A percentile compares a stretch with the other conserved stretches of the same genome.
Evolutionary conservation across 805 yeast species (phyloP).

Genomic region (Lachancea quebecensis): DNA sequence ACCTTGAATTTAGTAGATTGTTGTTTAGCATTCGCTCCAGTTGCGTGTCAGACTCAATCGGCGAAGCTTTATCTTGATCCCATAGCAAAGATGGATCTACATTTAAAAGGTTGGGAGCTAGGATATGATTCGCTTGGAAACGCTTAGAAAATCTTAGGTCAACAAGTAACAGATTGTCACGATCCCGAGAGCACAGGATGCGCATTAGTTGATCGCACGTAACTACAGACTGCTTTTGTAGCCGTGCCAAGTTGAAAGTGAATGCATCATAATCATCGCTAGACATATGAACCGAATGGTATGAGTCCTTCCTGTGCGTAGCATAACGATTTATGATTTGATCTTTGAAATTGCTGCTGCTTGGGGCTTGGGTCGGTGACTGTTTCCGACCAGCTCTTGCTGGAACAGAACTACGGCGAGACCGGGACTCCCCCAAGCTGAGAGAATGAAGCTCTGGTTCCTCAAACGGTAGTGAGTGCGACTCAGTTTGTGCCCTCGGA

Average conservation of each 20-base stretch:
- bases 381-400: not conserved
- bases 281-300: constrained; percentile 35
- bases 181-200: constrained; percentile 40
- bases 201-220: constrained; percentile 38
- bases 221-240: constrained; percentile 47
- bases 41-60: constrained; percentile 30
- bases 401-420: constrained; percentile 2
- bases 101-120: constrained; percentile 34
- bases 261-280: constrained; percentile 18
- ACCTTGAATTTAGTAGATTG: constrained; percentile 26
- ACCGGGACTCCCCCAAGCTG: not conserved
- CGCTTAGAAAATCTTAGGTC: constrained; percentile 35
- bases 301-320: constrained; percentile 35
- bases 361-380: not conserved
- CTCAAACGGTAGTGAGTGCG: constrained; percentile 6
- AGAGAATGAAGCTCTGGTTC: not conserved
- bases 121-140: constrained; percentile 32
- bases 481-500: not conserved
- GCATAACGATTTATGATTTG: constrained; percentile 10
- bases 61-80: constrained; percentile 20
- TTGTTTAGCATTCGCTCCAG: constrained; percentile 24
- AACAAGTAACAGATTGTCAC: constrained; percentile 31
- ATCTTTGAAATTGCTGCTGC: not conserved
- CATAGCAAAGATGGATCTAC: constrained; percentile 36
- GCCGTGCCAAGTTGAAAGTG: constrained; percentile 21